Evolutionary conservation across 164 flowering plant genomes (phyloP), one percentile per base, ranked within the genome.

Genomic region (Berberis thunbergii): DNA sequence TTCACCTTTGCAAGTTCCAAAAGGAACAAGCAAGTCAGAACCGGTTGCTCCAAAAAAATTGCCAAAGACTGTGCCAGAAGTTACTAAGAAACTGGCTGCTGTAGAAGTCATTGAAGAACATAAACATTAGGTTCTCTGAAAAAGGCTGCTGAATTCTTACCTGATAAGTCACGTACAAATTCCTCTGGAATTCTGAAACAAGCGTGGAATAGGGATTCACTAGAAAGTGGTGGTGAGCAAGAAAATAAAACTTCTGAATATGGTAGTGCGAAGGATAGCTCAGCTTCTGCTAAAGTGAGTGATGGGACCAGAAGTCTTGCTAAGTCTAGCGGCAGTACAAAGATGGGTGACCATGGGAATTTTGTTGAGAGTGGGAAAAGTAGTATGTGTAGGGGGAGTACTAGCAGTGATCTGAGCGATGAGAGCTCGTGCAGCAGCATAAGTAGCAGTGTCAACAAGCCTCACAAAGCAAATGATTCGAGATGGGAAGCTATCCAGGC

Each of bases 401-500:
- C 89, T 26, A 84, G 93, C 76, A 86, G 82, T 70, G 92, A 88
- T 65, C 80, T 91, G n/a, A 88, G 97, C 53, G 93, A 85, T 69
- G 97, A 88, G 71, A 91, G 97, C 78, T 73, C 83, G 13, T 84
- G 91, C 67, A 88, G 89, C 79, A 88, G 91, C 78, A 76, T 86
- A 46, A 86, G 89, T 67, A 87, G 88, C 73, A 80, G 77, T 56
- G 48, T 86, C 66, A 88, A 69, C 76, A 91, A 84, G 69, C 97
- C 97, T 44, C 97, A 91, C 72, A 86, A 87, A 71, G 83, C 89
- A 12, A 91, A 91, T 69, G 97, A 91, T 74, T 59, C 74, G 50
- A 80, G 88, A 71, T 91, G 97, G 97, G 97, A 88, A 73, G 97
- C 96, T 41, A 86, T 91, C 68, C 96, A 82, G 64, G 85, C 72